Conservation (phyloP, 2,329 filamentous ascomycete genomes). For the Aspergillus proliferans region DNA sequence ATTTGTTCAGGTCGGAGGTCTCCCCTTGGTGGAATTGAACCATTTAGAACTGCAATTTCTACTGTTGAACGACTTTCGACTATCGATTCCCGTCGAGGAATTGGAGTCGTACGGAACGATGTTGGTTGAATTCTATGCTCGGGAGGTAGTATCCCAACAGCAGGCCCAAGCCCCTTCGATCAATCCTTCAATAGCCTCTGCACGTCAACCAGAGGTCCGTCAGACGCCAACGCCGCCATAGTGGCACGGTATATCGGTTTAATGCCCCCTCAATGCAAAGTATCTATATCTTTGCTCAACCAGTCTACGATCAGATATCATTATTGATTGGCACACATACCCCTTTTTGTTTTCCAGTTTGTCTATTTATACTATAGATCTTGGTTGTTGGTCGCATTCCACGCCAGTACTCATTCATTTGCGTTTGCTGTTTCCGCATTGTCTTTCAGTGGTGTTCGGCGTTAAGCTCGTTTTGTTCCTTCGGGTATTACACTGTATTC, state of each 20-base stretch:
- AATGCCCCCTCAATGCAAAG: not conserved
- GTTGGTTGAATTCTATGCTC: conserved; percentile 95
- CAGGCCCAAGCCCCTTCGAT: conserved; percentile 29
- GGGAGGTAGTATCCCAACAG: conserved; percentile 70
- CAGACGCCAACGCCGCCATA: conserved; percentile 33
- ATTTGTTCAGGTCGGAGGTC: conserved; percentile 69
- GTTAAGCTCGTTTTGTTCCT: too few relatives aligned
- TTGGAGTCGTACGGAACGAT: conserved; percentile 96
- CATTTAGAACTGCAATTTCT: conserved; percentile 95
- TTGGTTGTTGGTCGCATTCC: conserved; percentile 4
- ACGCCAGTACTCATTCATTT: too few relatives aligned
- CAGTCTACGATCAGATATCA: conserved; percentile 1
- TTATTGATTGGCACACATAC: conserved; percentile 14
- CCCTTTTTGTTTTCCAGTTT: conserved; percentile 11
- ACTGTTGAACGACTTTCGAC: conserved; percentile 88
- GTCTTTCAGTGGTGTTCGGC: too few relatives aligned
- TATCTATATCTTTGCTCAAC: not conserved
- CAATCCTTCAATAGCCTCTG: conserved; percentile 12
- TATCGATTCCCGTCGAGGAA: conserved; percentile 89
- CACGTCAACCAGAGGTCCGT: conserved; percentile 15
- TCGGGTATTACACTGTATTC: too few relatives aligned
- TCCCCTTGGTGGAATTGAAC: conserved; percentile 87
- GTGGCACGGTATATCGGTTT: conserved; percentile 5
- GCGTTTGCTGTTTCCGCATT: too few relatives aligned
- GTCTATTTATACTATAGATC: conserved; percentile 7